These are phyloP conservation scores for Sphagnum contortum DNA, from an alignment of 225 moss, liverwort and hornwort species.

Conservation along the genomic window DNA sequence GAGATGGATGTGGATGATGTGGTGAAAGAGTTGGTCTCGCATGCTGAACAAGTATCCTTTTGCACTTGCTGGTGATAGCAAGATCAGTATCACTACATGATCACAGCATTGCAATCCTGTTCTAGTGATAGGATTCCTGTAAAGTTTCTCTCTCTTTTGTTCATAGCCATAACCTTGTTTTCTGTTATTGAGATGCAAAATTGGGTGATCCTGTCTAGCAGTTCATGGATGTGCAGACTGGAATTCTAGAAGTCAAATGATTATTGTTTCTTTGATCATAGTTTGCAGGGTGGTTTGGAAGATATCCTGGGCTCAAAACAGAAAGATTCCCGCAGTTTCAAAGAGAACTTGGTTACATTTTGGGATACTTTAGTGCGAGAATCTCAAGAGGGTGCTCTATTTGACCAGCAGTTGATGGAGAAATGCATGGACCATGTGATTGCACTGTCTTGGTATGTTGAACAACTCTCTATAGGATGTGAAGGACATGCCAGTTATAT, in stretches of 20 bases:
- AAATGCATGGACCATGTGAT: constrained; percentile 98
- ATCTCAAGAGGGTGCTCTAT: constrained; percentile 88
- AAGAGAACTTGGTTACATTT: constrained; percentile 71
- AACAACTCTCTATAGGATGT: not conserved
- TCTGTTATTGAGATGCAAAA: too few species aligned
- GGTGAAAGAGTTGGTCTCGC: constrained; percentile 76
- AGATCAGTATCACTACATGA: too few species aligned
- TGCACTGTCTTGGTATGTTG: constrained; percentile 79
- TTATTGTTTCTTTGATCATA: constrained; percentile 33
- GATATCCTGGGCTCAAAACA: constrained; percentile 76
- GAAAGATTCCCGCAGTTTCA: constrained; percentile 79
- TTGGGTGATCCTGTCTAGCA: too few species aligned
- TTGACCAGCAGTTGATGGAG: constrained; percentile 95
- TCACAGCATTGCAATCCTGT: too few species aligned
- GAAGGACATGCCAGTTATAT: too few species aligned
- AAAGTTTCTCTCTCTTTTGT: too few species aligned
- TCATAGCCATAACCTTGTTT: too few species aligned
- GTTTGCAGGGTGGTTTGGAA: constrained; percentile 62
- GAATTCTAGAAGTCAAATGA: too few species aligned
- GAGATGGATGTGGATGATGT: constrained; percentile 96
- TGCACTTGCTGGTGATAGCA: not conserved
- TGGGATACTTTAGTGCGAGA: constrained; percentile 85
- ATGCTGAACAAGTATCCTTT: constrained; percentile 91
- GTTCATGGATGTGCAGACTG: too few species aligned
- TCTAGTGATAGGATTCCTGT: too few species aligned